Base-by-base conservation (phyloP, 1,284 basidiomycete species). In the Sutorius eximius region DNA sequence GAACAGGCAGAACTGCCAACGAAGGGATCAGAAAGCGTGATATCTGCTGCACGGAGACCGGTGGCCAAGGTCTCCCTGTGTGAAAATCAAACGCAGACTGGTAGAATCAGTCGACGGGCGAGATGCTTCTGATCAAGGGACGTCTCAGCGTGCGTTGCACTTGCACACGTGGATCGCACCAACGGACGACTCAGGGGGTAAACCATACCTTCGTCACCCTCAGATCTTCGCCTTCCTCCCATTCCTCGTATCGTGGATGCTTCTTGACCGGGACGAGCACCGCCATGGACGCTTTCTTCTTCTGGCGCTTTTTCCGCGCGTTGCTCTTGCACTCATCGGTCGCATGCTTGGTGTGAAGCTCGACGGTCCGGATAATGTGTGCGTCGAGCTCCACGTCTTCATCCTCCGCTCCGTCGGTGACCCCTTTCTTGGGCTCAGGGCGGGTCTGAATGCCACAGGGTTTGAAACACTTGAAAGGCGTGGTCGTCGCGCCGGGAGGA, bases 191-290 rank as follows among this genome's bases (percentile, higher is more conserved):
- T 55, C 60, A 86, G 84, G 70, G 64, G 61, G 85, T 74, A 51
- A 74, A 69, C 51, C 58, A 55, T 15, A 64, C 66, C 51, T 60
- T 66, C 44, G 56, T 62, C 51, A 73, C 57, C 51, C 71, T 65
- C 52, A 75, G 65, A 56, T 71, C 64, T 64, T 88, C 86, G 9
- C 72, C 75, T 40, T 81, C 78, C 38, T 76, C 77, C 87, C 87
- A 90, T 18, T 80, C 73, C 52, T 87, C 82, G 71, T 79, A 87
- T 87, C 87, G 89, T 7, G 66, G 66, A 41, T 71, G 64, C 61
- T 61, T 67, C 44, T 69, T 70, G 40, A 60, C 60, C 15, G 66
- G 65, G 36, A 58, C 57, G 40, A 63, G 70, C 16, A 61, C 60
- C 0, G 20, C 27, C 4, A 56, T 64, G 57, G 69, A 66, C 36